phyloP scores from a whole-genome alignment of 352 stramenopile genomes.

The Globisporangium parvum region DNA sequence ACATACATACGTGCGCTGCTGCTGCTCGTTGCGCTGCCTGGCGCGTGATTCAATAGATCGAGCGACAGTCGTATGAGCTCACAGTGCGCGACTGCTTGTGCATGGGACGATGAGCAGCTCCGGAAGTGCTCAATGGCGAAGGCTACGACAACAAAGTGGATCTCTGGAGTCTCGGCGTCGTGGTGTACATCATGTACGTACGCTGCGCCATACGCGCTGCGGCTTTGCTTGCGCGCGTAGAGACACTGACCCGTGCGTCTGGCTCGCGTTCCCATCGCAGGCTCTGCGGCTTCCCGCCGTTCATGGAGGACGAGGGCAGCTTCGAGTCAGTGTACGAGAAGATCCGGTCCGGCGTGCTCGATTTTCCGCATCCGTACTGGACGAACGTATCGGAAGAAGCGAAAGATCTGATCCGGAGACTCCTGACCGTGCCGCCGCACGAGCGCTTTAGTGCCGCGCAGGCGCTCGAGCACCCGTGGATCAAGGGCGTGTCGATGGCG shows the following conservation, averaged over 20 bases:
- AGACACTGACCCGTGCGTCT: background rate
- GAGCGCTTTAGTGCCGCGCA: slow-evolving; percentile 67
- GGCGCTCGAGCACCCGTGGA: slow-evolving; percentile 79
- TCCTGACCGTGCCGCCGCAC: slow-evolving; percentile 69
- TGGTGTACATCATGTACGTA: slow-evolving; percentile 84
- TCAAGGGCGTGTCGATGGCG: slow-evolving; percentile 64
- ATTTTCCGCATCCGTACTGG: slow-evolving; percentile 82
- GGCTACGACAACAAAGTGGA: slow-evolving; percentile 87
- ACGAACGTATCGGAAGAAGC: slow-evolving; percentile 80
- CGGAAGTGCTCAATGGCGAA: slow-evolving; percentile 80
- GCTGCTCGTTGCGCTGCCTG: background rate
- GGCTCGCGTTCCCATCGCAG: slow-evolving; percentile 11
- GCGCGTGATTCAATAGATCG: background rate
- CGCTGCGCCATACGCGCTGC: background rate
- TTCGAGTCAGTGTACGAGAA: slow-evolving; percentile 83
- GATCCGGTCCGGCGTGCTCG: slow-evolving; percentile 71
- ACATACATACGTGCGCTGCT: background rate
- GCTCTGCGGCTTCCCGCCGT: slow-evolving; percentile 80
- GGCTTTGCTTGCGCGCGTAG: background rate
- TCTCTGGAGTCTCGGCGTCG: slow-evolving; percentile 80
- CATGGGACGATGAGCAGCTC: slow-evolving; percentile 20
- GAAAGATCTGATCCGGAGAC: slow-evolving; percentile 76
- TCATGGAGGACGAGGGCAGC: slow-evolving; percentile 74
- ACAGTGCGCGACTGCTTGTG: background rate
- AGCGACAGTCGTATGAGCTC: background rate